These are phyloP conservation scores for Colletotrichum falcatum DNA, from an alignment of 2,329 filamentous ascomycete species.

Conservation along the genomic window DNA sequence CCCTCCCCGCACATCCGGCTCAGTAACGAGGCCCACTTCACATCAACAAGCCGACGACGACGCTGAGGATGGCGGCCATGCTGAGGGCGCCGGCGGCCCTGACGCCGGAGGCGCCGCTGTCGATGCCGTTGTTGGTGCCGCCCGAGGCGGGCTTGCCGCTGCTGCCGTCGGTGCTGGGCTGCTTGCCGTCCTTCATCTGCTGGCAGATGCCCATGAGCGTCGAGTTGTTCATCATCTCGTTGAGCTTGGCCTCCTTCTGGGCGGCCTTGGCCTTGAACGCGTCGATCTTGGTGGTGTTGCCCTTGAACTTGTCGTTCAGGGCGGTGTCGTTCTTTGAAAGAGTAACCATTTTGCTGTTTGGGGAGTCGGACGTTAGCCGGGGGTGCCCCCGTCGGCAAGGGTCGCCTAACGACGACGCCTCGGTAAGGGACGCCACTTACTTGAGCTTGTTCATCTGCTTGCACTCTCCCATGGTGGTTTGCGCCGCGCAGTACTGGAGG, in stretches of 20 bases:
- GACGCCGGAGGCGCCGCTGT: conserved; percentile 31
- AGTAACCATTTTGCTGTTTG: conserved; percentile 34
- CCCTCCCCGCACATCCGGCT: background rate
- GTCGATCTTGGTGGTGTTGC: conserved; percentile 51
- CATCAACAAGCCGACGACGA: conserved; percentile 35
- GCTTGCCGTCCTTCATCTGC: conserved; percentile 30
- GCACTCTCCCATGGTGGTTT: conserved; percentile 33
- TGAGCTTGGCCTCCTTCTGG: conserved; percentile 37
- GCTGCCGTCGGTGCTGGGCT: background rate
- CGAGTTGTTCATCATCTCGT: conserved; percentile 48
- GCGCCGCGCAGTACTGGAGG: conserved; percentile 32
- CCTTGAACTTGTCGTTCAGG: conserved; percentile 49
- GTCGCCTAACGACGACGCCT: too few relatives aligned
- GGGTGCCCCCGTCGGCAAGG: too few relatives aligned
- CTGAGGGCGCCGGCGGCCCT: conserved; percentile 29
- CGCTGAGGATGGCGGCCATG: conserved; percentile 28
- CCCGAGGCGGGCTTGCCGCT: conserved; percentile 7
- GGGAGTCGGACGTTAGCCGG: background rate
- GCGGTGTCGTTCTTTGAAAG: conserved; percentile 42
- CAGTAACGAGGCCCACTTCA: background rate
- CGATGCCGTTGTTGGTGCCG: conserved; percentile 33
- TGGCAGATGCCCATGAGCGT: conserved; percentile 48
- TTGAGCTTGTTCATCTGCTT: conserved; percentile 30
- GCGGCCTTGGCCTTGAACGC: conserved; percentile 48
- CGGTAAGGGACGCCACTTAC: too few relatives aligned